phyloP scores from a whole-genome alignment of 331 rosid genomes.

The Cydonia oblonga region DNA sequence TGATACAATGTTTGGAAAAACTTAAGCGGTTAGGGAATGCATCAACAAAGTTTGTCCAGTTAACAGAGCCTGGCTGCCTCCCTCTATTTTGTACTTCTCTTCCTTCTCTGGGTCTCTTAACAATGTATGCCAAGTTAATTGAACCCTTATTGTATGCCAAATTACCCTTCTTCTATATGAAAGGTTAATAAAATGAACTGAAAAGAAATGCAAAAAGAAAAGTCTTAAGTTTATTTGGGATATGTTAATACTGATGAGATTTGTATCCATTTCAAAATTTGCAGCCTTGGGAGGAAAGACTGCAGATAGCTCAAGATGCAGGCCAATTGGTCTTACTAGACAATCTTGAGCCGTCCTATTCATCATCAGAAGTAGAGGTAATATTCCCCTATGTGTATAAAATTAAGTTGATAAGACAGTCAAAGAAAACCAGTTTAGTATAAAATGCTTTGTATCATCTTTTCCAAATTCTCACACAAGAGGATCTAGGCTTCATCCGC shows the following conservation, averaged over 20 bases:
- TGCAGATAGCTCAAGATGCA: slow-evolving; percentile 35
- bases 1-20: background rate
- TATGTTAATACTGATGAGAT: background rate
- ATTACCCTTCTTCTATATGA: background rate
- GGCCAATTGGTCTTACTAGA: slow-evolving; percentile 39
- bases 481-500: background rate
- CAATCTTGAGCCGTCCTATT: slow-evolving; percentile 51
- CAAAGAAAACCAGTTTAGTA: background rate
- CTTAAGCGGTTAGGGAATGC: background rate
- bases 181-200: background rate
- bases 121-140: too few relatives aligned
- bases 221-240: background rate
- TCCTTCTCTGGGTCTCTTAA: background rate
- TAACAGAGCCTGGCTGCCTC: background rate
- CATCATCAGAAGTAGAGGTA: too few relatives aligned
- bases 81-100: background rate
- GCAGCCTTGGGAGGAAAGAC: slow-evolving; percentile 50
- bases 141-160: background rate
- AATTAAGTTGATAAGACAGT: background rate
- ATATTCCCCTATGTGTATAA: background rate
- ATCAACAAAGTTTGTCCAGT: background rate
- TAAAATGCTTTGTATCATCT: background rate
- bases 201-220: background rate
- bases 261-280: background rate
- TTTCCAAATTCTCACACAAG: background rate